Conservation (phyloP, 2,329 filamentous ascomycete species). For the Monascus ruber region DNA sequence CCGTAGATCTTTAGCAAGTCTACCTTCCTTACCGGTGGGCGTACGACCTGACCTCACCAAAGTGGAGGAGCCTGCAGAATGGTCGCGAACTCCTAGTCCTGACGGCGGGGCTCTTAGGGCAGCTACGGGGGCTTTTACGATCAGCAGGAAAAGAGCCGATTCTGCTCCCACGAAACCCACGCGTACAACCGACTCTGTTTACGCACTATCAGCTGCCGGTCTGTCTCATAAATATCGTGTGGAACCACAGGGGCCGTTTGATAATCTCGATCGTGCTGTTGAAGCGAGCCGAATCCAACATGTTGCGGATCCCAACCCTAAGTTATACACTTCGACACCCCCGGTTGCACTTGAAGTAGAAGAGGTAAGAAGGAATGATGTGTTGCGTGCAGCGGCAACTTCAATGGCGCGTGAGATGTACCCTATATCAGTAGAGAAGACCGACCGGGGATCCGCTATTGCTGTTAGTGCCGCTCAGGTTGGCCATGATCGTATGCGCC, state of each 20-base stretch:
- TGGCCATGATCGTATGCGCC: slow-evolving; percentile 21
- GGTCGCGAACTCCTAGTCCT: slow-evolving; percentile 35
- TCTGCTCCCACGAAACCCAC: slow-evolving; percentile 45
- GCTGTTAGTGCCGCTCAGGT: slow-evolving; percentile 21
- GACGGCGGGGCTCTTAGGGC: slow-evolving; percentile 59
- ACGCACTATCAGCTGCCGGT: slow-evolving; percentile 60
- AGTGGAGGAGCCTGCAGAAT: neutral
- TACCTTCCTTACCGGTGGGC: slow-evolving; percentile 5
- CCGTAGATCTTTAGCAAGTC: slow-evolving; percentile 8
- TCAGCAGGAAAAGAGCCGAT: slow-evolving; percentile 49
- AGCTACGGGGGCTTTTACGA: slow-evolving; percentile 64
- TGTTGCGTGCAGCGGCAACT: slow-evolving; percentile 68
- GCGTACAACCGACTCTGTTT: slow-evolving; percentile 38
- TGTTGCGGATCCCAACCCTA: slow-evolving; percentile 56
- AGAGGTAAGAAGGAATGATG: slow-evolving; percentile 60
- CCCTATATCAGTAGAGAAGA: slow-evolving; percentile 38
- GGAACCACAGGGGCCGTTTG: slow-evolving; percentile 34
- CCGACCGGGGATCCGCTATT: slow-evolving; percentile 10
- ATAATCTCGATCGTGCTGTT: slow-evolving; percentile 28
- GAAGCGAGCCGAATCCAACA: slow-evolving; percentile 55
- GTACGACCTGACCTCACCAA: neutral
- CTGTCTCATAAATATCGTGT: slow-evolving; percentile 44
- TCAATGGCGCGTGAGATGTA: slow-evolving; percentile 89
- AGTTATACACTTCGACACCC: slow-evolving; percentile 69
- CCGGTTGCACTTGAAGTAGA: slow-evolving; percentile 61